A percentile compares a stretch with the other conserved stretches of the same genome.
These are phyloP conservation scores for Lodderomyces parapsilosis DNA, from an alignment of 1,139 yeast genomes.

Conservation along the genomic window DNA sequence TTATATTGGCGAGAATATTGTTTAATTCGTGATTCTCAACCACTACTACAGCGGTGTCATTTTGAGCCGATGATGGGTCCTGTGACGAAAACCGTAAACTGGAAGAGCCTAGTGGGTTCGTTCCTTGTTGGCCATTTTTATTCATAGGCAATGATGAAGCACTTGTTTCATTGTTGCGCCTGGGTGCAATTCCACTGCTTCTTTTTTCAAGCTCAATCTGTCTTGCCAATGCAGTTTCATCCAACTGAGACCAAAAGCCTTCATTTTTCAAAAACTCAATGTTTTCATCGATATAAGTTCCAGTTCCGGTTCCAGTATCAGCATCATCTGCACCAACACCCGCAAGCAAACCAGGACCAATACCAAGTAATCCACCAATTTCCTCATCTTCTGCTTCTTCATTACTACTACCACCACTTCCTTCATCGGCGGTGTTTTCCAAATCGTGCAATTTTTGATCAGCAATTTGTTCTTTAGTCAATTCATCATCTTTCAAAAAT, in stretches of 20 bases:
- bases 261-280: constrained; percentile 32
- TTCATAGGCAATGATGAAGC: neutral
- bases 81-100: too few species aligned
- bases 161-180: constrained; percentile 8
- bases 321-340: neutral
- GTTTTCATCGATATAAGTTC: constrained; percentile 35
- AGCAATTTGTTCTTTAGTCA: constrained; percentile 41
- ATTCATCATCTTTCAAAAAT: constrained; percentile 44
- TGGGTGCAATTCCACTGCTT: constrained; percentile 6
- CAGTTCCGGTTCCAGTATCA: constrained; percentile 16
- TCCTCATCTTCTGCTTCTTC: constrained; percentile 14
- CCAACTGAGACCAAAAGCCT: constrained; percentile 28
- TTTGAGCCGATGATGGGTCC: neutral
- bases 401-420: constrained; percentile 9
- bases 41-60: neutral
- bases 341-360: neutral
- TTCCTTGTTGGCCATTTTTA: neutral
- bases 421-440: constrained; percentile 5
- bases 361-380: constrained; percentile 11
- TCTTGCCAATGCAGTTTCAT: constrained; percentile 15
- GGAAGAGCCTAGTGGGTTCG: neutral
- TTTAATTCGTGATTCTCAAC: constrained; percentile 32
- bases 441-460: constrained; percentile 39
- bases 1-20: constrained; percentile 26
- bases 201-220: constrained; percentile 5